Evolutionary conservation across 371 early-diverging fungal genomes (phyloP).

Genomic region (Mucor piriformis): DNA sequence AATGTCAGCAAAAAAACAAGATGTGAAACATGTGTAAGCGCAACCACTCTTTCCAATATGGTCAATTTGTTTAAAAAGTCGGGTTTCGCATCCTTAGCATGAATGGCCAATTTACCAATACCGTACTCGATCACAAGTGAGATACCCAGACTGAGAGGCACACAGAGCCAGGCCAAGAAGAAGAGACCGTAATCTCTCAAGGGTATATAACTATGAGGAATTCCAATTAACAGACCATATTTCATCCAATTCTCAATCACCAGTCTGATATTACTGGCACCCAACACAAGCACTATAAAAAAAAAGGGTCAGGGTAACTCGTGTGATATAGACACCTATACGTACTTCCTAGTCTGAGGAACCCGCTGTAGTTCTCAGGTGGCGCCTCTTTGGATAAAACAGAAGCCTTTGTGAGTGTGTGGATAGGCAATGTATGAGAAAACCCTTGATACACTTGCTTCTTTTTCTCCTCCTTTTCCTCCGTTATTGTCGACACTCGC

Average conservation of each 20-base stretch:
- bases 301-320: neutral
- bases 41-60: constrained; percentile 35
- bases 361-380: constrained; percentile 75
- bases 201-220: constrained; percentile 59
- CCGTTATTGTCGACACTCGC: constrained; percentile 32
- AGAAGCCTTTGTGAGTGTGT: constrained; percentile 61
- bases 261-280: constrained; percentile 82
- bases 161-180: constrained; percentile 51
- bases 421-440: constrained; percentile 68
- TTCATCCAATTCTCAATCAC: constrained; percentile 88
- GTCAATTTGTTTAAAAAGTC: constrained; percentile 40
- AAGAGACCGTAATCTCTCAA: constrained; percentile 59
- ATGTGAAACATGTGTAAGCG: constrained; percentile 56
- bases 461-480: constrained; percentile 37
- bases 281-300: constrained; percentile 74
- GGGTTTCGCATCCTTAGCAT: constrained; percentile 38
- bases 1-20: constrained; percentile 59
- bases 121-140: constrained; percentile 62
- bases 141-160: constrained; percentile 55
- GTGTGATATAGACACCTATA: neutral
- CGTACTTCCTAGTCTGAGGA: constrained; percentile 69
- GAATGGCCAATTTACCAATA: constrained; percentile 38
- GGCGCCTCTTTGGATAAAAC: constrained; percentile 78
- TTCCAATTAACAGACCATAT: constrained; percentile 80
- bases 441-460: constrained; percentile 26